Evolutionary conservation across 371 early-diverging fungal genomes (phyloP), one percentile per base, ranked within the genome.

Genomic region (Haplosporangium sp.): DNA sequence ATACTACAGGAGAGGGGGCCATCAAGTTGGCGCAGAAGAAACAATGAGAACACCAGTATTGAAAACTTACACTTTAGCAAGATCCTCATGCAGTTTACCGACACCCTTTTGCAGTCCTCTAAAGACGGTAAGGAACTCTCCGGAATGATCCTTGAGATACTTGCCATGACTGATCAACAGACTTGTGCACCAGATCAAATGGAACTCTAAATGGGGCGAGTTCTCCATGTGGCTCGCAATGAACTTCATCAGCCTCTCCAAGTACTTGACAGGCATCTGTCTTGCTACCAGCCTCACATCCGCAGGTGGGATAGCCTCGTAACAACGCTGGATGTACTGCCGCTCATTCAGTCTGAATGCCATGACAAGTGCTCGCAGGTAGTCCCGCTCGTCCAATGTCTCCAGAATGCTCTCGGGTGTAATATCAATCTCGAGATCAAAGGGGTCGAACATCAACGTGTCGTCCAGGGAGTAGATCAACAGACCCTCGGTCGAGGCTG

Each of bases 401-500:
- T 89, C 92, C 23, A 88, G 50, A 9, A 96, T 91, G 2, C 94
- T 84, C 29, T 93, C 94, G 1, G 98, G 97, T 2, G 98, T 98
- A 46, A 99, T 93, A 66, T 98, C 95, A 41, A 95, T 87, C 67
- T 98, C 98, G 2, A 99, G 89, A 82, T 98, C 98, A 80, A 96
- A 97, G 18, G 99, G 99, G 84, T 99, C 99, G 73, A 99, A 99
- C 52, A 94, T 63, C 37, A 96, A 84, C 2, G 88, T 86, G 64
- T 98, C 96, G 75, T 98, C 98, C 42, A 98, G 81, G 11, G 97
- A 93, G 82, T 96, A 98, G 53, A 98, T 89, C 68, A 98, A 70
- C 36, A 99, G 82, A 6, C 99, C 99, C 68, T 98, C 96, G 6
- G 98, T 96, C n/a, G 98, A 91, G 1, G 97, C 97, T 0, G 97